These are phyloP conservation scores for Plasmodium gallinaceum DNA, from an alignment of 169 alveolate genomes.

Conservation along the genomic window DNA sequence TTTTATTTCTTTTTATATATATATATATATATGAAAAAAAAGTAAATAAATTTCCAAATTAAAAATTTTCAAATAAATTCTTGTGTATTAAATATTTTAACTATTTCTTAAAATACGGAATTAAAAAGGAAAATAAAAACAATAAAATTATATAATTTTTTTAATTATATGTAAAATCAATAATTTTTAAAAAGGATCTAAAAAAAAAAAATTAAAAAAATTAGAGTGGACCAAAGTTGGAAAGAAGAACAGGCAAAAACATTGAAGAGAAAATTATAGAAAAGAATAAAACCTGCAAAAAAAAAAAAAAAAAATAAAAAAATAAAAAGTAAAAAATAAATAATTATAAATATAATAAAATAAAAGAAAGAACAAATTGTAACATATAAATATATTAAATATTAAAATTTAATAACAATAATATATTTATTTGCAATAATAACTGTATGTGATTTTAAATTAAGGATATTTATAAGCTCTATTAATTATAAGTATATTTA, in stretches of 20 bases:
- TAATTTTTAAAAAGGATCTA: no score
- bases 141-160: background rate
- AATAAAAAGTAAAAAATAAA: background rate
- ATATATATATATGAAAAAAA: no score
- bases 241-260: slow-evolving; percentile 64
- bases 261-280: slow-evolving; percentile 42
- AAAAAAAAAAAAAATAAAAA: slow-evolving; percentile 7
- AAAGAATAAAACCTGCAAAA: slow-evolving; percentile 35
- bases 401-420: background rate
- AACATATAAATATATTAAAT: background rate
- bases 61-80: no score
- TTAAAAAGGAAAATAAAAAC: background rate
- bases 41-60: no score
- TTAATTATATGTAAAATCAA: background rate
- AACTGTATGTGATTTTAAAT: background rate
- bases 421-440: background rate
- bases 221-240: slow-evolving; percentile 50
- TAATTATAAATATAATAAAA: slow-evolving; percentile 11
- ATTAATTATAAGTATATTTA: background rate
- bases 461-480: background rate
- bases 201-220: no score
- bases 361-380: background rate
- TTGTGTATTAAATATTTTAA: no score
- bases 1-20: no score
- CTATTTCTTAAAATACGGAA: no score